Percentiles rank a stretch among this genome's conserved stretches.
Conservation (phyloP, 495 filamentous ascomycete species). For the Parachaetomium inaequale region DNA sequence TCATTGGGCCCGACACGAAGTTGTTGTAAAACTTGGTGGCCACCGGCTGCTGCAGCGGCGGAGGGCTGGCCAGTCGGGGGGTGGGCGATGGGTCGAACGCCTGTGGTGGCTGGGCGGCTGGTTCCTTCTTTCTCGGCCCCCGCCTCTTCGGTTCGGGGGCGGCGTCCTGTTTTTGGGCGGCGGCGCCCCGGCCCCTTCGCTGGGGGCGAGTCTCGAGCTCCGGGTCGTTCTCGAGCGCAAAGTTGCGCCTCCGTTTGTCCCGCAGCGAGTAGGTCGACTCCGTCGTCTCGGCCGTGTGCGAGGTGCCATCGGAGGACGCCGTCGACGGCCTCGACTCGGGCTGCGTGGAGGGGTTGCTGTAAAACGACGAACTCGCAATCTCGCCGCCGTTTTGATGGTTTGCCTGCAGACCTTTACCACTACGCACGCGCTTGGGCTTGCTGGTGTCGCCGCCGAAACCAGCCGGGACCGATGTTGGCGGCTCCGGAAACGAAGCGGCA, state of each 20-base stretch:
- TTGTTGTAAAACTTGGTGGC: conserved; percentile 24
- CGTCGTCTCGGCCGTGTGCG: conserved; percentile 29
- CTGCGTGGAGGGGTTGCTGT: conserved; percentile 29
- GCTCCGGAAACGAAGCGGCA: not conserved
- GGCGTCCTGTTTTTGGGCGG: conserved; percentile 11
- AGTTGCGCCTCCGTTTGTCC: conserved; percentile 38
- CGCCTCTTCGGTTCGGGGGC: conserved; percentile 25
- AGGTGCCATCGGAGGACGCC: conserved; percentile 28
- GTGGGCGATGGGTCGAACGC: conserved; percentile 21
- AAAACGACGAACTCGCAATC: conserved; percentile 29
- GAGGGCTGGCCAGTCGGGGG: conserved; percentile 14
- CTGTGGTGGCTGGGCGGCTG: conserved; percentile 18
- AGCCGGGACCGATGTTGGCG: conserved; percentile 4
- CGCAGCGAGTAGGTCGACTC: conserved; percentile 39
- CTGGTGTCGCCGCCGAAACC: not conserved
- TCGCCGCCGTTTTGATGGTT: conserved; percentile 15
- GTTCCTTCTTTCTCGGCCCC: conserved; percentile 20
- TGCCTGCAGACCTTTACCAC: conserved; percentile 21
- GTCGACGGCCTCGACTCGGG: conserved; percentile 36
- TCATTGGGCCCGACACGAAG: conserved; percentile 3
- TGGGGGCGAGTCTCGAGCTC: conserved; percentile 27
- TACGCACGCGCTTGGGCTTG: conserved; percentile 8
- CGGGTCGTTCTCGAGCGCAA: conserved; percentile 37
- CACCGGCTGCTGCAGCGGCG: conserved; percentile 24
- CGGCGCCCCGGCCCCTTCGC: conserved; percentile 20